Base-by-base conservation (phyloP, 257 asterid species). In the Paraleonurus japonicus region DNA sequence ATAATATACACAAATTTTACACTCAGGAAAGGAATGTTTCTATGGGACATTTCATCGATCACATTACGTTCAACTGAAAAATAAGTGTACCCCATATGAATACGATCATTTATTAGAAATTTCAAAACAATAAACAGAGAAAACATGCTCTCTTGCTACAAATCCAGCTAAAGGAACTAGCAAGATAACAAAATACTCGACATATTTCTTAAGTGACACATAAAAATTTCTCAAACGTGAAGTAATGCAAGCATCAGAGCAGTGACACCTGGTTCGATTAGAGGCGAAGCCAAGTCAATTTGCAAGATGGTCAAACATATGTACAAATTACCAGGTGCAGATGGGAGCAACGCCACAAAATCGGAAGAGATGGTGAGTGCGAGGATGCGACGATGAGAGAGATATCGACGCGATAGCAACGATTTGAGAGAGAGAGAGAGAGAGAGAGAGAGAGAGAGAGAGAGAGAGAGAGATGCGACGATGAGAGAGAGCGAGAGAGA, bases 11-110 rank as follows among this genome's bases (percentile, higher is more conserved):
- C 2, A 28, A 53, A 11, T 4, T 12, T 13, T 22, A 6, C 35
- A 19, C 32, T 17, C 54, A 55, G 23, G 55, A 20, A 26, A 20
- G 15, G 24, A 43, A 16, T 59, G 39, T 7, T 5, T 41, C 32
- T 10, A 10, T 17, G 8, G 15, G 8, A 35, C 65, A 47, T 62
- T 72, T 23, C 35, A 5, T 45, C 77, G 57, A 72, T 62, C 76
- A 72, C 16, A 1, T 62, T 62, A 57, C 41, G 45, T 33, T 53
- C 69, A 28, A 33, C 24, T 7, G 19, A 45, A 45, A 22, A 5
- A 7, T 20, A 63, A 63, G 22, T 12, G 24, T 53, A 33, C n/a
- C 26, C n/a, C n/a, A 22, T 45, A 47, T 32, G 11, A 15, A 22
- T n/a, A 20, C 20, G 15, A 62, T 6, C 63, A 20, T 12, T 26